phyloP scores from a whole-genome alignment of 176 grass and related monocot genomes.

The Panicum miliaceum region DNA sequence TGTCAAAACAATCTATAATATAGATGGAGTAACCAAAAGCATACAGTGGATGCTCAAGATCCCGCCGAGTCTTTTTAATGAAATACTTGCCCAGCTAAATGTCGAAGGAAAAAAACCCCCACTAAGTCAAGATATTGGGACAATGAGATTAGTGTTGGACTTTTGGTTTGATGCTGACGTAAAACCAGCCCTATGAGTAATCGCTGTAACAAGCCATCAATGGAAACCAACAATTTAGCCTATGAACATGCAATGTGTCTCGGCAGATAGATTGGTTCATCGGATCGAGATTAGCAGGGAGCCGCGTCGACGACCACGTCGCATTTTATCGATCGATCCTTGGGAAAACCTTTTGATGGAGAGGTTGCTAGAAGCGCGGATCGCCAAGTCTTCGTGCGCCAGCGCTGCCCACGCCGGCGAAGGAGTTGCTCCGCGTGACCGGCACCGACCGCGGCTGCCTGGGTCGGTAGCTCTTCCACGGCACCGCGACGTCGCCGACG shows the following conservation, averaged over 20 bases:
- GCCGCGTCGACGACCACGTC: background rate
- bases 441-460: slow-evolving; percentile 63
- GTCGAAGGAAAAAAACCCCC: too few species aligned
- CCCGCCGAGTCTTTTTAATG: too few species aligned
- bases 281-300: background rate
- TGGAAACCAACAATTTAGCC: background rate
- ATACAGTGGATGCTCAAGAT: too few species aligned
- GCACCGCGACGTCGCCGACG: background rate
- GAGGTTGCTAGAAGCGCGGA: background rate
- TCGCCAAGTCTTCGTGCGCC: background rate
- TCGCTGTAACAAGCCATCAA: background rate
- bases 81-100: too few species aligned
- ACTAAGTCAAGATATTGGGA: too few species aligned
- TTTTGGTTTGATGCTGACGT: too few species aligned
- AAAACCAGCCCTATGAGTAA: too few species aligned
- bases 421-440: slow-evolving; percentile 57
- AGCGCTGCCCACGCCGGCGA: slow-evolving; percentile 32
- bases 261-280: background rate
- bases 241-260: background rate
- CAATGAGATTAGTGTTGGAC: too few species aligned
- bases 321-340: background rate
- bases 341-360: background rate
- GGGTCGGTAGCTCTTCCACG: slow-evolving; percentile 46
- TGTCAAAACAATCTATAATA: too few species aligned
- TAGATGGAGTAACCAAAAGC: too few species aligned